Conservation (phyloP, 2,329 filamentous ascomycete genomes). For the Cladosporium sphaerospermum region DNA sequence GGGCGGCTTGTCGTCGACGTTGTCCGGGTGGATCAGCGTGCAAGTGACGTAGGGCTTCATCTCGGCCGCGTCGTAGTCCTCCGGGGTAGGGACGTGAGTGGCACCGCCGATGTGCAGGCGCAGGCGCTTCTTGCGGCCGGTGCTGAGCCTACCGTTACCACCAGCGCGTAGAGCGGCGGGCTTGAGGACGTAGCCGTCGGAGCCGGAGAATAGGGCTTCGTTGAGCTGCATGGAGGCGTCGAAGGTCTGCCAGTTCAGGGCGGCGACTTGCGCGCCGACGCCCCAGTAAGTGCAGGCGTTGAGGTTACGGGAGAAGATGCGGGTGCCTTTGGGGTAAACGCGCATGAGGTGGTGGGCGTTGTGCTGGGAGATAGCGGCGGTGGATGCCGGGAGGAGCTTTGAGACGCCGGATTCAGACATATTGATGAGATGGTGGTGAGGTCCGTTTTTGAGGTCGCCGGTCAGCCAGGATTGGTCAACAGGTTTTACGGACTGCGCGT, state of each 20-base stretch:
- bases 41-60: conserved; percentile 62
- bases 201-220: conserved; percentile 60
- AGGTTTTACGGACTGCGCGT: conserved; percentile 65
- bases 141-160: conserved; percentile 46
- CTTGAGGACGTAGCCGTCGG: conserved; percentile 61
- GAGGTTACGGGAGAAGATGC: conserved; percentile 61
- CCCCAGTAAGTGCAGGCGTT: conserved; percentile 60
- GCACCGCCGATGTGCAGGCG: conserved; percentile 57
- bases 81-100: conserved; percentile 52
- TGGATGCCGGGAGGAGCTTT: conserved; percentile 44
- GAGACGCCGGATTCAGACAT: conserved; percentile 58
- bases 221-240: conserved; percentile 61
- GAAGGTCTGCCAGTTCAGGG: conserved; percentile 65
- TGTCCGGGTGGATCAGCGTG: conserved; percentile 54
- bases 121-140: conserved; percentile 46
- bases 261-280: conserved; percentile 62
- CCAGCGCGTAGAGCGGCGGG: conserved; percentile 53
- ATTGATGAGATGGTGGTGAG: conserved; percentile 63
- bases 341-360: conserved; percentile 64
- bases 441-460: conserved; percentile 41
- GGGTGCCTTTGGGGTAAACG: conserved; percentile 62
- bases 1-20: conserved; percentile 40
- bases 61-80: conserved; percentile 45
- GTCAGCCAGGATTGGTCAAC: conserved; percentile 61
- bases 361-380: conserved; percentile 50